Evolutionary conservation across 257 asterid species (phyloP), one percentile per base, ranked within the genome.

Genomic region (Salvia miltiorrhiza): DNA sequence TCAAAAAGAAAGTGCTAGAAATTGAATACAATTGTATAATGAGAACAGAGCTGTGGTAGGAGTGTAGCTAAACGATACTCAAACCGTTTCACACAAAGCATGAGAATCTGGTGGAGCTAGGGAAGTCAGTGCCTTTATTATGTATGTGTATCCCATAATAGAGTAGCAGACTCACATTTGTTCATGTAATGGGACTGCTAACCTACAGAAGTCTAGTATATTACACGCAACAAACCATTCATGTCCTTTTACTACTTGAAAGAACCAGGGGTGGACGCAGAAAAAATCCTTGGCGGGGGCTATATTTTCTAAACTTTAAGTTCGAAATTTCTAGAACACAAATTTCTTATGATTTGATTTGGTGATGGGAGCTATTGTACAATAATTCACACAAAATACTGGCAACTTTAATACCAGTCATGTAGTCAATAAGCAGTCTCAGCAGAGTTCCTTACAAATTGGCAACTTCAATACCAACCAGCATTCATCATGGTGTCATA

Each of bases 41-140:
- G 55, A 26, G 32, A 47, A 24, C 56, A 55, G 40, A 40, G 13
- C 20, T 21, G 9, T 17, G 28, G 65, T 21, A 50, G 67, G 41
- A 45, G 23, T 65, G 75, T 28, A n/a, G 50, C 58, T 44, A 32
- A 37, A 54, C 63, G 62, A 70, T 62, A 30, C 55, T 12, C 47
- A 49, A 61, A 30, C 49, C 48, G 49, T 67, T n/a, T 39, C 57
- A 10, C 60, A 24, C 63, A 71, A 33, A 16, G 63, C 50, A 32
- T 28, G 63, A 65, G 33, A 52, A 32, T 76, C 73, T 75, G 24
- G 64, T 57, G 16, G 2, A 49, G 67, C 41, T 64, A 60, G 48
- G 63, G 44, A 61, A 54, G 62, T 41, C 12, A 61, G 20, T 49
- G 40, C 44, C 45, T 40, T 39, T 32, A 48, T 26, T 23, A 35